Percentiles rank a stretch among this genome's conserved stretches.
Evolutionary conservation across 2,329 filamentous ascomycete genomes (phyloP).

Genomic region (Dichotomopilus funicola): DNA sequence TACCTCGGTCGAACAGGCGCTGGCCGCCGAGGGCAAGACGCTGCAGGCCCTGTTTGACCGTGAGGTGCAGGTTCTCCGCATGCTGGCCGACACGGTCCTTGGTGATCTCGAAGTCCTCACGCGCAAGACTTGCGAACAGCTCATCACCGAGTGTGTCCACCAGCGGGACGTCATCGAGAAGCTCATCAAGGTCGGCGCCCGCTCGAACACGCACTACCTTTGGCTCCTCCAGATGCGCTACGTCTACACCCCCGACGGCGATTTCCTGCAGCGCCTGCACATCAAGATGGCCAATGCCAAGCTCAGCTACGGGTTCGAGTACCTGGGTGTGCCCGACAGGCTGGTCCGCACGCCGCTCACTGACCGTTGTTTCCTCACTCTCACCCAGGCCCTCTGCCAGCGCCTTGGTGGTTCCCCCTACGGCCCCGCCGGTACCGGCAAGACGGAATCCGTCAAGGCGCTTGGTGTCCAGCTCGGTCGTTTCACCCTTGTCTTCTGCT

Average conservation of each 20-base stretch:
- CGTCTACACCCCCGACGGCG: conserved; percentile 75
- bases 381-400: conserved; percentile 93
- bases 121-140: conserved; percentile 94
- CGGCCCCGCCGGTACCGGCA: conserved; percentile 93
- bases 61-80: conserved; percentile 75
- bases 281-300: conserved; percentile 97
- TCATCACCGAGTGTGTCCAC: conserved; percentile 98
- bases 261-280: conserved; percentile 72
- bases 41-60: conserved; percentile 69
- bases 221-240: conserved; percentile 99
- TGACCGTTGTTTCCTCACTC: conserved; percentile 94
- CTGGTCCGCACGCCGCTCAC: conserved; percentile 95
- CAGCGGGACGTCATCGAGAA: conserved; percentile 91
- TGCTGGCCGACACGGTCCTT: conserved; percentile 83
- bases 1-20: conserved; percentile 69
- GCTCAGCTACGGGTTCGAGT: conserved; percentile 95
- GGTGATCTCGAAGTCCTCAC: conserved; percentile 81
- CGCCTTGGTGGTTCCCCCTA: conserved; percentile 94
- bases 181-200: conserved; percentile 69
- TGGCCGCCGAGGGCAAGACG: conserved; percentile 63
- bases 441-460: conserved; percentile 98
- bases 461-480: conserved; percentile 92
- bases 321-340: conserved; percentile 90
- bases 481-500: conserved; percentile 98
- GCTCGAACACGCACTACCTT: conserved; percentile 70